These are phyloP conservation scores for Protea cynaroides DNA, from an alignment of 164 flowering plant species.

Conservation along the genomic window DNA sequence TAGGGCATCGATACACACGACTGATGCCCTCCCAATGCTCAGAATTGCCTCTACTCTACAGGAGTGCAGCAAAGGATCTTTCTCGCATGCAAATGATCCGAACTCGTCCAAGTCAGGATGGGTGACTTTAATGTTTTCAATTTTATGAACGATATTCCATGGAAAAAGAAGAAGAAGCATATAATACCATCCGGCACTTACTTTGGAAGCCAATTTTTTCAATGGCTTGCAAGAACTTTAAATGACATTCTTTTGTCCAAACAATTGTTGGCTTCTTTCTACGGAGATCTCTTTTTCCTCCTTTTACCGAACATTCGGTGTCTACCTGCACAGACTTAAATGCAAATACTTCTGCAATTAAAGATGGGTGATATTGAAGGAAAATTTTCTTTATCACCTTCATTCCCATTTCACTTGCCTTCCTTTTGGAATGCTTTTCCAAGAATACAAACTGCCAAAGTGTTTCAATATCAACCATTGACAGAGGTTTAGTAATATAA, in stretches of 20 bases:
- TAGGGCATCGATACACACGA: no score
- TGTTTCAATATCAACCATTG: not conserved
- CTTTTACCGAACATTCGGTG: not conserved
- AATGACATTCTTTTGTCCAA: slow-evolving; percentile 22
- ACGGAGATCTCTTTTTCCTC: not conserved
- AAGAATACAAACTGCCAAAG: slow-evolving; percentile 8
- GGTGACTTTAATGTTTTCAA: no score
- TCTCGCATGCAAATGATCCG: no score
- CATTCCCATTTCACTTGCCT: not conserved
- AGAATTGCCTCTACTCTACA: no score
- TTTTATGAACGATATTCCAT: no score
- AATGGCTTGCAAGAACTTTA: slow-evolving; percentile 15
- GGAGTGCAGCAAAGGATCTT: no score
- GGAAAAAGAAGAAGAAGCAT: no score
- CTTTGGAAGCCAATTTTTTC: slow-evolving; percentile 14
- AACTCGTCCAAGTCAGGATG: no score
- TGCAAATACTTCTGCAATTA: not conserved
- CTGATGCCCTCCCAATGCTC: no score
- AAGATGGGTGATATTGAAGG: no score
- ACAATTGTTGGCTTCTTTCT: slow-evolving; percentile 16
- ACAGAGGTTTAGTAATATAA: slow-evolving; percentile 5
- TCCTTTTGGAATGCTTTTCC: not conserved
- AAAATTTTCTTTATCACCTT: not conserved
- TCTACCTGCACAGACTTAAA: not conserved
- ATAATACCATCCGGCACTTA: slow-evolving; percentile 1